A percentile compares a stretch with the other conserved stretches of the same genome.
These are phyloP conservation scores for Acanthochlamys bracteata DNA, from an alignment of 106 monocot species.

Conservation along the genomic window DNA sequence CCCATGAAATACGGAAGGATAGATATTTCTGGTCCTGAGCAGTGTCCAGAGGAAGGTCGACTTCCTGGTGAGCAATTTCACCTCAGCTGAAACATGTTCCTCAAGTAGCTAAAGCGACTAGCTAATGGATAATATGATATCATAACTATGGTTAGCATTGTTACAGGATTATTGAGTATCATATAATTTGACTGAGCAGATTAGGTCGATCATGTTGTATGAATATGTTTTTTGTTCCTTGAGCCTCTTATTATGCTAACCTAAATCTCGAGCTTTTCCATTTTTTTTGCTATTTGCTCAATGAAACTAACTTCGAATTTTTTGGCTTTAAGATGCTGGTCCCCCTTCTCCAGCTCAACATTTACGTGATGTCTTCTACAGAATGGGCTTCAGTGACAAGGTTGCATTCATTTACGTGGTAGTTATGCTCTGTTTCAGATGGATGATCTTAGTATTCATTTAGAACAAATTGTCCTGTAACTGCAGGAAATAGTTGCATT, in stretches of 20 bases:
- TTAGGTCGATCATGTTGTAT: neutral
- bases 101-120: too few species aligned
- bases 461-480: neutral
- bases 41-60: constrained; percentile 58
- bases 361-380: constrained; percentile 86
- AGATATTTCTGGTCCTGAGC: constrained; percentile 49
- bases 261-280: neutral
- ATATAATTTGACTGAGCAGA: neutral
- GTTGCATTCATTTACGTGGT: constrained; percentile 15
- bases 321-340: constrained; percentile 65
- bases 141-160: neutral
- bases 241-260: neutral
- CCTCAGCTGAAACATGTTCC: too few species aligned
- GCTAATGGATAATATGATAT: neutral
- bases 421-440: neutral
- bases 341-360: constrained; percentile 85
- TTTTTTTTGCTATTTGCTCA: constrained; percentile 2
- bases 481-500: constrained; percentile 91
- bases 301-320: neutral
- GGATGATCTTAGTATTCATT: neutral
- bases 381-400: constrained; percentile 97
- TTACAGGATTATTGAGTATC: neutral
- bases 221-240: neutral
- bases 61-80: constrained; percentile 43
- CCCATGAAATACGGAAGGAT: constrained; percentile 75